Evolutionary conservation across 345 rosid species (phyloP).

Genomic region (Gossypium herbaceum): DNA sequence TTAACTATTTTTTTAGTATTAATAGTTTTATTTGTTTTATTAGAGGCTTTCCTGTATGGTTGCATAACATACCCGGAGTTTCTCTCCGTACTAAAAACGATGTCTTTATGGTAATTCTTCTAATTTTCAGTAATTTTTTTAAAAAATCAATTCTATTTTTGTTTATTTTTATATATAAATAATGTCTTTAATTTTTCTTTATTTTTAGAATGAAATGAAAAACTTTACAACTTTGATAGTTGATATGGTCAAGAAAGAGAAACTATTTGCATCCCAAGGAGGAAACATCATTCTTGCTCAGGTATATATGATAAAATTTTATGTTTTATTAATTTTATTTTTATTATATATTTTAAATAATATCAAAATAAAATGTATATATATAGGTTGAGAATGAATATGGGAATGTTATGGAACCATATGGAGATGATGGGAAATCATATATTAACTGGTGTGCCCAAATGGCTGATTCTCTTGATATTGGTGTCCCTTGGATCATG

Average conservation of each 20-base stretch:
- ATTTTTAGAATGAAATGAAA: constrained; percentile 55
- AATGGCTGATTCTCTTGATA: constrained; percentile 31
- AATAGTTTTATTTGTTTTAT: not conserved
- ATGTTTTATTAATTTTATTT: not conserved
- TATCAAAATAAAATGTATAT: not conserved
- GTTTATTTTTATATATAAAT: not conserved
- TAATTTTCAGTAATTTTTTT: not conserved
- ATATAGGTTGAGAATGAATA: constrained; percentile 39
- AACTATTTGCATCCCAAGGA: constrained; percentile 71
- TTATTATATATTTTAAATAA: not conserved
- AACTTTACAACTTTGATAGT: constrained; percentile 60
- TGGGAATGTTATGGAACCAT: constrained; percentile 24
- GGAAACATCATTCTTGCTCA: constrained; percentile 80
- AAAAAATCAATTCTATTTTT: not conserved
- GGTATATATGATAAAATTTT: constrained; percentile 24
- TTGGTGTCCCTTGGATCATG: constrained; percentile 65
- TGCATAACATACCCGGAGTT: constrained; percentile 46
- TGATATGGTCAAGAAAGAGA: constrained; percentile 53
- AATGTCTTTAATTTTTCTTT: not conserved
- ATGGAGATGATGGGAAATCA: constrained; percentile 19
- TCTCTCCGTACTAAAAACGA: constrained; percentile 47
- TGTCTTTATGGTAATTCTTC: constrained; percentile 38
- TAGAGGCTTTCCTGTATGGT: constrained; percentile 70
- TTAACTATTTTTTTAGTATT: no score
- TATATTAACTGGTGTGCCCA: constrained; percentile 29